Conservation (phyloP, 805 yeast species). For the Grigorovia humatica region DNA sequence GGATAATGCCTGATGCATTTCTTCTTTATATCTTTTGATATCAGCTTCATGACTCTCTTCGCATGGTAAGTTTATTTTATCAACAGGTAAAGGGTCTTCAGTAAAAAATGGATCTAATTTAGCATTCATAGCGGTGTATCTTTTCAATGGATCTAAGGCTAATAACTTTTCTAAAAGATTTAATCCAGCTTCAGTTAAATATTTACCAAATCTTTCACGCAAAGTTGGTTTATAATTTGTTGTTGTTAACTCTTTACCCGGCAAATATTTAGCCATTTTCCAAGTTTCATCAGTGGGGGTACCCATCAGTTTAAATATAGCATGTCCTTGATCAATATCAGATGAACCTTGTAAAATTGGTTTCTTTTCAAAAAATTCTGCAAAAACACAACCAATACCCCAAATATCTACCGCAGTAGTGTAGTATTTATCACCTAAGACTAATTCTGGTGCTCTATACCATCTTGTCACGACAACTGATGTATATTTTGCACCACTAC, state of each 20-base stretch:
- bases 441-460: slow-evolving; percentile 93
- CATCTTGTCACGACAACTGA: slow-evolving; percentile 89
- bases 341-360: slow-evolving; percentile 82
- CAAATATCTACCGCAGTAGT: slow-evolving; percentile 95
- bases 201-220: slow-evolving; percentile 37
- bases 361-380: slow-evolving; percentile 69
- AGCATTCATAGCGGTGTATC: slow-evolving; percentile 77
- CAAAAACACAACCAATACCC: slow-evolving; percentile 96
- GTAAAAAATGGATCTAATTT: slow-evolving; percentile 59
- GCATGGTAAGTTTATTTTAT: slow-evolving; percentile 48
- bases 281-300: slow-evolving; percentile 54
- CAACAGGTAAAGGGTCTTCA: slow-evolving; percentile 55
- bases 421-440: slow-evolving; percentile 74
- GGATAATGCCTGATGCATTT: slow-evolving; percentile 26
- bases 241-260: slow-evolving; percentile 35
- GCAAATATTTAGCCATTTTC: slow-evolving; percentile 52
- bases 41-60: slow-evolving; percentile 90
- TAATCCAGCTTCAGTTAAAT: slow-evolving; percentile 36
- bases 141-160: slow-evolving; percentile 54
- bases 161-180: slow-evolving; percentile 52
- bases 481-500: slow-evolving; percentile 36
- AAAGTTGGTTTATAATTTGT: slow-evolving; percentile 32
- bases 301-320: slow-evolving; percentile 74
- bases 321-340: slow-evolving; percentile 79
- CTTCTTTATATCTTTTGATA: slow-evolving; percentile 45